phyloP scores from a whole-genome alignment of 495 filamentous ascomycete species.

The Saxispiralis lemnorum region DNA sequence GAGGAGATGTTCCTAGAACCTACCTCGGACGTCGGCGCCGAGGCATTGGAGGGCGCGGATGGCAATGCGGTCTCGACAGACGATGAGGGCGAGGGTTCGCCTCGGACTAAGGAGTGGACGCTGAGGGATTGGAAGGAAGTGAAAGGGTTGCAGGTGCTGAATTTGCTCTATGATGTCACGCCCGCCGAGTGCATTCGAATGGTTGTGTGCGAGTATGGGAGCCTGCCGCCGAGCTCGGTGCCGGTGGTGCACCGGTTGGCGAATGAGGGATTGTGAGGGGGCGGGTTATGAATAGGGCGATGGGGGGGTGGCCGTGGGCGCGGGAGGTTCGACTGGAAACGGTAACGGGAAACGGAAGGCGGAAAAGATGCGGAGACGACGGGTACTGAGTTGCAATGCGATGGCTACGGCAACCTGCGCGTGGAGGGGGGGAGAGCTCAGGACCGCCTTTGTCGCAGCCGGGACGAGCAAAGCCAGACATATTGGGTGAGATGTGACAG shows the following conservation, averaged over 20 bases:
- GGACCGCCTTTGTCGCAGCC: too few species aligned
- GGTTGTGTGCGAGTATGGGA: constrained; percentile 82
- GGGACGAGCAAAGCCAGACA: too few species aligned
- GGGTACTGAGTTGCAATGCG: too few species aligned
- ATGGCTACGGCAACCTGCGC: too few species aligned
- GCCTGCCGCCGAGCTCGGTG: constrained; percentile 70
- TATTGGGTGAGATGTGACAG: too few species aligned
- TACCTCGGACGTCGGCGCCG: constrained; percentile 15
- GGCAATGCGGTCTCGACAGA: constrained; percentile 19
- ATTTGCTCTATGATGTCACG: constrained; percentile 86
- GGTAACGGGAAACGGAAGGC: too few species aligned
- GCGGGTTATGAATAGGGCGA: neutral
- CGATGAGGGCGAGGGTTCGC: constrained; percentile 17
- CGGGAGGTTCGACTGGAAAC: too few species aligned
- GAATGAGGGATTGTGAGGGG: constrained; percentile 11
- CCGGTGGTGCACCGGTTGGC: constrained; percentile 37
- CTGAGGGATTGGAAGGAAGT: constrained; percentile 43
- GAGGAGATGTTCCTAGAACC: constrained; percentile 44
- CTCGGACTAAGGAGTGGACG: constrained; percentile 9
- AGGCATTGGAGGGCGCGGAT: too few species aligned
- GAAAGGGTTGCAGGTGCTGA: constrained; percentile 51
- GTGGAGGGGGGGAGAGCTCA: too few species aligned
- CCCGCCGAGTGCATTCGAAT: constrained; percentile 75
- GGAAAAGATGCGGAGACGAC: too few species aligned
- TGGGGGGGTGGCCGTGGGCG: neutral